Base-by-base conservation (phyloP, 1,139 yeast species). In the Suhomyces taliae region DNA sequence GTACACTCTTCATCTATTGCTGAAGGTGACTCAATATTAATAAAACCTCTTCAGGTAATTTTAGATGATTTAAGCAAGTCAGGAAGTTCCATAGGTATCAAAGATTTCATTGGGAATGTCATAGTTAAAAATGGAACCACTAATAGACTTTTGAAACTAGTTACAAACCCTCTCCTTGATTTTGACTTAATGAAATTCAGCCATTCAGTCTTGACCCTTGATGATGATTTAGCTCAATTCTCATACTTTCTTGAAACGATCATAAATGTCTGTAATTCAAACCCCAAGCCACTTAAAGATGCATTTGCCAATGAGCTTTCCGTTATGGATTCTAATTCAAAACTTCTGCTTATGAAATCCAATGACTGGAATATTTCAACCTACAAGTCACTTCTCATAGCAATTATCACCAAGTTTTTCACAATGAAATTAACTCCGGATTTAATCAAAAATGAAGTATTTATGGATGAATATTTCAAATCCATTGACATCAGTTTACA, bases 31-130 rank as follows among this genome's bases (percentile, higher is more conserved):
- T 57, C 64, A 0, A 67, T 90, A 8, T 65, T 90, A 24, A 70
- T 76, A 10, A 72, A 85, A 48, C 93, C 96, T 0, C 64, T 90
- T n/a, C 82, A 84, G 50, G 59, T 89, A 6, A 67, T 89, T 10
- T 60, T 89, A 15, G 96, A 90, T 59, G 87, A 81, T 42, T 60
- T 87, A 19, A 61, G 68, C 2, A 68, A 76, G 41, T 69, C 69
- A 12, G 70, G 76, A 27, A 69, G 72, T 43, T 67, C 69, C 32
- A 60, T 79, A 6, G 67, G 76, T n/a, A 79, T 83, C 1, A 63
- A 74, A 7, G 77, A 79, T 46, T 87, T 93, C 82, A 65, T 88
- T 1, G 66, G 72, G 33, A 69, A 72, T n/a, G 69, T 79, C 2
- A 57, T 81, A 2, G 57, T 81, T 2, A 70, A 74, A 34, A 69